These are phyloP conservation scores for Cladosporium austrohemisphaericum DNA, from an alignment of 2,329 filamentous ascomycete genomes.

Conservation along the genomic window DNA sequence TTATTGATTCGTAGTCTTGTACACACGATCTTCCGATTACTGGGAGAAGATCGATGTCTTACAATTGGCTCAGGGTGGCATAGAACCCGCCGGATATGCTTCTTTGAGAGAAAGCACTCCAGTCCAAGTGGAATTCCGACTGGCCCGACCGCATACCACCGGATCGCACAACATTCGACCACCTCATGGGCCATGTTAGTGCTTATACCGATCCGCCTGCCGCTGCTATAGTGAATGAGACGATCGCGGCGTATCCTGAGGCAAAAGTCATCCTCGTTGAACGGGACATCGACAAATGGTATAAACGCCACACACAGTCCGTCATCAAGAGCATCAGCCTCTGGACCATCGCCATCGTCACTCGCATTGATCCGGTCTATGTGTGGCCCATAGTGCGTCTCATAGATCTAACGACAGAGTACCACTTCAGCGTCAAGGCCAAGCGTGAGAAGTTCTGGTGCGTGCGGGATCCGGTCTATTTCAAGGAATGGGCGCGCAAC, in stretches of 20 bases:
- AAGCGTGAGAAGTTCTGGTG: slow-evolving; percentile 1
- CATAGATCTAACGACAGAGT: slow-evolving; percentile 1
- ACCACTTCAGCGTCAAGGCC: slow-evolving; percentile 7
- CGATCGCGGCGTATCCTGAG: slow-evolving; percentile 23
- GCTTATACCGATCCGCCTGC: slow-evolving; percentile 18
- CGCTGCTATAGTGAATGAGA: slow-evolving; percentile 19
- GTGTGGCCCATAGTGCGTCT: not conserved
- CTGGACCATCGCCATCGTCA: not conserved
- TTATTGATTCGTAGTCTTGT: too few relatives aligned
- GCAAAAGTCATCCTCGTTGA: slow-evolving; percentile 44
- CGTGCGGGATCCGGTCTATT: slow-evolving; percentile 9
- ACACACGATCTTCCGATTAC: too few relatives aligned
- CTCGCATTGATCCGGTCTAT: not conserved
- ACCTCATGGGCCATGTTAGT: slow-evolving; percentile 16
- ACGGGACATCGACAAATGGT: slow-evolving; percentile 47
- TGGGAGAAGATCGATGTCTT: too few relatives aligned
- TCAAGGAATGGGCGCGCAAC: slow-evolving; percentile 4
- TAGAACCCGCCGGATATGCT: too few relatives aligned
- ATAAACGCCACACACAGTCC: slow-evolving; percentile 3
- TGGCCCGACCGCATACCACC: too few relatives aligned
- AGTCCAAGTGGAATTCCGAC: too few relatives aligned
- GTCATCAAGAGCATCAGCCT: not conserved
- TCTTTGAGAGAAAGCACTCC: too few relatives aligned
- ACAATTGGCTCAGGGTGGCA: too few relatives aligned
- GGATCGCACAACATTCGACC: slow-evolving; percentile 17